Base-by-base conservation (phyloP, 306 rosid species). In the Quercus robur region DNA sequence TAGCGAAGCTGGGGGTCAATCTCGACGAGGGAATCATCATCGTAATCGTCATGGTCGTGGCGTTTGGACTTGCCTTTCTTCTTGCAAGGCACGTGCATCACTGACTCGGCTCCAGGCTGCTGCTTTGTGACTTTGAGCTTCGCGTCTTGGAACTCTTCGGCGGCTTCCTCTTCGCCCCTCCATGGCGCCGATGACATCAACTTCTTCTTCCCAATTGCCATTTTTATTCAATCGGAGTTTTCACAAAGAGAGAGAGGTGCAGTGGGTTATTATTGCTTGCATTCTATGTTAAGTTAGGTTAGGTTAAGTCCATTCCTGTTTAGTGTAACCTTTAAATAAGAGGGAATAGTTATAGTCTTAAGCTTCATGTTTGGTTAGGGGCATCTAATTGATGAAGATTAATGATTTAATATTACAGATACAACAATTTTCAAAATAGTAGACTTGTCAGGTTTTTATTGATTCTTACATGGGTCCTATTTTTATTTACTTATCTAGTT, bases 1-100 rank as follows among this genome's bases (percentile, higher is more conserved):
- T 95, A 95, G 81, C 98, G 97, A 33, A 95, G 89, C 87, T 95
- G 92, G 5, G 99, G 98, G 73, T 95, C 99, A 66, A 95, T 91
- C 86, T 90, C 92, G 19, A 84, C 30, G 70, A 91, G 84, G 49
- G 89, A 81, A 56, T 90, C 97, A 13, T 81, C 87, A 6, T 81
- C 82, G 73, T 88, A 74, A 2, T 80, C 79, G 20, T 80, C 78
- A 41, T 26, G 56, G 11, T 69, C 46, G 54, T 84, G 23, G 76
- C 55, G 74, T 44, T 84, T 88, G 81, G 91, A 85, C 61, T 83
- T 81, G 80, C 30, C 70, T 63, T 56, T 75, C 56, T 84, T 89
- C 86, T 85, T 75, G 84, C 90, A 72, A 78, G 99, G 99, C 33
- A 89, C 92, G 79, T 93, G 98, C 99, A 93, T 95, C 64, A 87